Conservation (phyloP, 495 filamentous ascomycete species). For the Podospora pseudoanserina region DNA sequence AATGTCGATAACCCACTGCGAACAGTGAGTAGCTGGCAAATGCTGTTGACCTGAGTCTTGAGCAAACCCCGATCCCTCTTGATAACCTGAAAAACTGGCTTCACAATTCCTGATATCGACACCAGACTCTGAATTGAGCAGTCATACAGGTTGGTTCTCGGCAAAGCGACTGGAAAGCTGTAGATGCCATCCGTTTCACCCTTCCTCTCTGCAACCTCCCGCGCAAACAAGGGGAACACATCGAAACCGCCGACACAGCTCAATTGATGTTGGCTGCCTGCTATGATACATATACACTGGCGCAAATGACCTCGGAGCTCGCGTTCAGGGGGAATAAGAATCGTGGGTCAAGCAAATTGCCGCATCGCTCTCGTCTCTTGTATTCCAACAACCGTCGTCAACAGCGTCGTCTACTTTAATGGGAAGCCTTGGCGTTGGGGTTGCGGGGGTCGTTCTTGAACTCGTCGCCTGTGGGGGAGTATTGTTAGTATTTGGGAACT, state of each 20-base stretch:
- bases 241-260: slow-evolving; percentile 25
- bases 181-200: background rate
- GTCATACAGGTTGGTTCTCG: background rate
- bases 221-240: slow-evolving; percentile 3
- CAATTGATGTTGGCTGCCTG: slow-evolving; percentile 31
- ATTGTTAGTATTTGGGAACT: slow-evolving; percentile 10
- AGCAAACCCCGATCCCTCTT: background rate
- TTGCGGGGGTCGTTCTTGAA: slow-evolving; percentile 96
- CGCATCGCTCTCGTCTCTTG: slow-evolving; percentile 20
- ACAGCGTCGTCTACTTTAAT: slow-evolving; percentile 27
- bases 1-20: slow-evolving; percentile 32
- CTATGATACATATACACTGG: slow-evolving; percentile 35
- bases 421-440: slow-evolving; percentile 61
- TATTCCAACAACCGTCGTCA: slow-evolving; percentile 15
- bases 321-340: slow-evolving; percentile 14
- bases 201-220: background rate
- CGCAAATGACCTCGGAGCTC: slow-evolving; percentile 4
- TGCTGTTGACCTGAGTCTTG: slow-evolving; percentile 14
- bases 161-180: no score
- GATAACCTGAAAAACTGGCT: no score
- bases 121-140: background rate
- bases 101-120: background rate
- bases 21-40: slow-evolving; percentile 32
- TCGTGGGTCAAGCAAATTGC: slow-evolving; percentile 22
- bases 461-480: slow-evolving; percentile 63